phyloP scores from a whole-genome alignment of 2,329 filamentous ascomycete genomes.

The Fusarium coffeatum region DNA sequence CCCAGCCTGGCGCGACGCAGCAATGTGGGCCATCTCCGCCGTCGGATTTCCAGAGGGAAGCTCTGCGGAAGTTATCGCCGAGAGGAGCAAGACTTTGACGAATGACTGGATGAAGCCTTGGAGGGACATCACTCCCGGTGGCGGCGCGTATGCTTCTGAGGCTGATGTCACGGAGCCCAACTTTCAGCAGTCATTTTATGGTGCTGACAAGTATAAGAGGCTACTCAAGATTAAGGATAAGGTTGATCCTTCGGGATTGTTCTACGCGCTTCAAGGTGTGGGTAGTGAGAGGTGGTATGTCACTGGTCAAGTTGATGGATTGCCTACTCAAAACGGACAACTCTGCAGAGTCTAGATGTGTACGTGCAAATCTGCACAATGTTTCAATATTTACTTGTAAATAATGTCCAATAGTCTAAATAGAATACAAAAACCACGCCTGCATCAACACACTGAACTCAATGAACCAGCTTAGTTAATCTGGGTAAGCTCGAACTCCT shows the following conservation, averaged over 20 bases:
- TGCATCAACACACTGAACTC: not conserved
- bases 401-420: not conserved
- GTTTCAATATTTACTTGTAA: not conserved
- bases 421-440: not conserved
- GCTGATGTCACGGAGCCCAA: conserved; percentile 38
- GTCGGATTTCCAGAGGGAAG: conserved; percentile 46
- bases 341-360: conserved; percentile 23
- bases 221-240: conserved; percentile 36
- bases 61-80: conserved; percentile 18
- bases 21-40: conserved; percentile 53
- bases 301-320: conserved; percentile 29
- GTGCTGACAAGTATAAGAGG: conserved; percentile 32
- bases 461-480: accelerated
- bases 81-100: conserved; percentile 35
- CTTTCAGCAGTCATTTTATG: conserved; percentile 42
- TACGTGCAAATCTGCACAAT: not conserved
- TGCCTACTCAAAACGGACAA: conserved; percentile 42
- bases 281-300: conserved; percentile 41
- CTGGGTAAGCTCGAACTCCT: conserved; percentile 13
- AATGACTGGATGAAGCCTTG: conserved; percentile 46
- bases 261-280: conserved; percentile 38
- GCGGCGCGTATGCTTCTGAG: conserved; percentile 41
- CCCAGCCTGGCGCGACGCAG: conserved; percentile 61
- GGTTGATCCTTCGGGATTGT: conserved; percentile 36
- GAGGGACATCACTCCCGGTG: conserved; percentile 35